Evolutionary conservation across 495 filamentous ascomycete species (phyloP), one percentile per base, ranked within the genome.

Genomic region (Amphirosellinia nigrospora): DNA sequence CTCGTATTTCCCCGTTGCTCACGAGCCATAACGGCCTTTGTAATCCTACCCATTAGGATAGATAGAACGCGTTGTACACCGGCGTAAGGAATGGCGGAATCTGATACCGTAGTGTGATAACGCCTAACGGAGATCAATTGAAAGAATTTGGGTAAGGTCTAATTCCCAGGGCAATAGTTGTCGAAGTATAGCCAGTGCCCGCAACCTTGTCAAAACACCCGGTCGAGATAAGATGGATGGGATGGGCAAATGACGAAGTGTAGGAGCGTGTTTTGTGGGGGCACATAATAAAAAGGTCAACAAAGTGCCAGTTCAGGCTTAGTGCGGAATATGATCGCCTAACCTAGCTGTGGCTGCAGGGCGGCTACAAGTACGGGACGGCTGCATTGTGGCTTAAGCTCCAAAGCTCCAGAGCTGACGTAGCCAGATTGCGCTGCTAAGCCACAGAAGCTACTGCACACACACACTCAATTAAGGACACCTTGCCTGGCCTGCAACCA

Each of bases 1-100:
- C 79, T 82, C 77, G 77, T 81, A 75, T 79, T 80, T 73, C 76
- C 80, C 74, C 79, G 76, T 66, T 73, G 72, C 62, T 74, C 71
- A 62, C 76, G 71, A 53, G 70, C 71, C 72, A 72, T 70, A 39
- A 68, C 60, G 45, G 74, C 61, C 34, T 74, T 73, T 36, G 69
- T 8, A 69, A 63, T 38, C 55, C 72, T 78, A 69, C 72, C 72
- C 70, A 78, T 76, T 66, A 13, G 69, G 67, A 61, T 52, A 72
- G 71, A 76, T 73, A 30, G 28, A 74, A 76, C 80, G 73, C 78
- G 80, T 45, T 23, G 5, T 9, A 56, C 11, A 26, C 19, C 11
- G 0, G 46, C n/a, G 32, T 3, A 39, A 34, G 4, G 23, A 52
- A 26, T 30, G 55, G 19, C 11, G 9, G 52, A 26, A 26, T 56